Conservation (phyloP, 352 stramenopile species). For the Globisporangium middletonii region DNA sequence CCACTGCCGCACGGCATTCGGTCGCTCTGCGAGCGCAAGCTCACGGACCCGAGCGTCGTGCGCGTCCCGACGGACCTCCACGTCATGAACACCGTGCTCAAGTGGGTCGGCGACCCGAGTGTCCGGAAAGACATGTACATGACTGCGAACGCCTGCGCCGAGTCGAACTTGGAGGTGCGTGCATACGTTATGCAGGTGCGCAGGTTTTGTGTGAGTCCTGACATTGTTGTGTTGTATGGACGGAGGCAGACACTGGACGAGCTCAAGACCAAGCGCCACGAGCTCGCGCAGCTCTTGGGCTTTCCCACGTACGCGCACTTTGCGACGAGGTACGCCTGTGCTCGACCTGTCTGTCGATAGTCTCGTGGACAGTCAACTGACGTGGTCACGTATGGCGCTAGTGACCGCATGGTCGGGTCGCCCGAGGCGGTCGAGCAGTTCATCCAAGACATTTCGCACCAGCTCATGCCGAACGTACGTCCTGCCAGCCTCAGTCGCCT, state of each 20-base stretch:
- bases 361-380: not conserved
- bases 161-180: constrained; percentile 53
- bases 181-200: not conserved
- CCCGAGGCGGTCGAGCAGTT: constrained; percentile 61
- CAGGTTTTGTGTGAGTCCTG: not conserved
- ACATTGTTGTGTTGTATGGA: not conserved
- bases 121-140: constrained; percentile 90
- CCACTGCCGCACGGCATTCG: constrained; percentile 55
- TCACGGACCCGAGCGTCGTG: constrained; percentile 50
- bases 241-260: constrained; percentile 77
- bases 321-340: constrained; percentile 76
- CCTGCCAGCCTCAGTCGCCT: too few relatives aligned
- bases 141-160: constrained; percentile 77
- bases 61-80: constrained; percentile 79
- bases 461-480: constrained; percentile 69
- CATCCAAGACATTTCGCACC: constrained; percentile 48
- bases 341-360: not conserved
- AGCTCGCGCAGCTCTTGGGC: constrained; percentile 82
- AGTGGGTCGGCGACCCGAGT: constrained; percentile 72
- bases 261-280: constrained; percentile 81
- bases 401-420: constrained; percentile 84
- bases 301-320: constrained; percentile 90
- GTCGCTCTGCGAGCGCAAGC: constrained; percentile 56
- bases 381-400: constrained; percentile 8
- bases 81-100: constrained; percentile 90